phyloP scores from a whole-genome alignment of 2,329 filamentous ascomycete genomes.

The Scedosporium apiospermum region DNA sequence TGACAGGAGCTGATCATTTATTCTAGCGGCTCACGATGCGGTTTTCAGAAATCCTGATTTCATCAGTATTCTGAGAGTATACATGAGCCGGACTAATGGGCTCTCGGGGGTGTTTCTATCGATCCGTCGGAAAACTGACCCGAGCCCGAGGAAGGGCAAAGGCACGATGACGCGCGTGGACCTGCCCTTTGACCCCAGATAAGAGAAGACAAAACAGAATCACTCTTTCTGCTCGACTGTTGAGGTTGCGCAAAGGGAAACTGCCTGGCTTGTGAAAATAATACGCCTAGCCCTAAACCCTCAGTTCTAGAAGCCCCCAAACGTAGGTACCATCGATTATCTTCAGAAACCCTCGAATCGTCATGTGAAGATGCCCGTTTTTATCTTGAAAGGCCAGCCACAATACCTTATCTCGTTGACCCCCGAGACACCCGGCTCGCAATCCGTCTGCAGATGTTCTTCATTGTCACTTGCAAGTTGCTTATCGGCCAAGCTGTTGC shows the following conservation, averaged over 20 bases:
- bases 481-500: too few species aligned
- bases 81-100: background rate
- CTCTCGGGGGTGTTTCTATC: background rate
- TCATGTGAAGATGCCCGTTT: too few species aligned
- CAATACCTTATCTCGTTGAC: too few species aligned
- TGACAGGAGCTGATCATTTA: too few species aligned
- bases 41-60: background rate
- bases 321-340: too few species aligned
- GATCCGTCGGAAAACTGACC: background rate
- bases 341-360: too few species aligned
- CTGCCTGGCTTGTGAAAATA: background rate
- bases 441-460: too few species aligned
- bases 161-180: background rate
- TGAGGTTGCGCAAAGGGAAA: background rate
- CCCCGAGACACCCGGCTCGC: too few species aligned
- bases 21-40: too few species aligned
- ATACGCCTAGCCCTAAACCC: background rate
- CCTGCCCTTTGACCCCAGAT: background rate
- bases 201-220: background rate
- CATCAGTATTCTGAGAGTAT: background rate
- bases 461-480: too few species aligned
- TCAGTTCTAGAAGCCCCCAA: background rate
- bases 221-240: background rate
- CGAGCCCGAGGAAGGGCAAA: background rate
- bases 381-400: too few species aligned